Evolutionary conservation across 305 asterid genomes (phyloP).

Genomic region (Fraxinus platypoda): DNA sequence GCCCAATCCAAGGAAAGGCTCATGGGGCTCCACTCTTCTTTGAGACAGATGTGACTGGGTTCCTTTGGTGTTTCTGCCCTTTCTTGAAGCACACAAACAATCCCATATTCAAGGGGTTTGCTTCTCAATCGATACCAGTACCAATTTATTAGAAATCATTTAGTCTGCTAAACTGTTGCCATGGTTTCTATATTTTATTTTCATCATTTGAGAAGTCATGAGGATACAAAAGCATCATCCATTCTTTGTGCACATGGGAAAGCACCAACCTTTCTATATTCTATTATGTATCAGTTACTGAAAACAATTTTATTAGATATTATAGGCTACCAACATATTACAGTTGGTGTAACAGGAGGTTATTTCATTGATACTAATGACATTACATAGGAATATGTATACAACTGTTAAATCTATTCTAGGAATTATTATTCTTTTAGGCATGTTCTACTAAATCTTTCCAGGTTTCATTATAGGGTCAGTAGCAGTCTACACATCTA

Average conservation of each 20-base stretch:
- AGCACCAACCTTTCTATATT: neutral
- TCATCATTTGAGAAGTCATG: neutral
- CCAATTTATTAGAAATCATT: neutral
- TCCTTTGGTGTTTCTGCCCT: neutral
- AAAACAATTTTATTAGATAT: neutral
- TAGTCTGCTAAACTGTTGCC: neutral
- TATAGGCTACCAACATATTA: neutral
- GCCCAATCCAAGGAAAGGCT: neutral
- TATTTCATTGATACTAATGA: neutral
- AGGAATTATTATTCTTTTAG: neutral
- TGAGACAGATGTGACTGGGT: neutral
- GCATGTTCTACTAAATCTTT: neutral
- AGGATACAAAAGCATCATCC: neutral
- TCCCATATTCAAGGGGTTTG: neutral
- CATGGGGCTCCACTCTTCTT: neutral
- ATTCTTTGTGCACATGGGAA: neutral
- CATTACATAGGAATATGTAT: neutral
- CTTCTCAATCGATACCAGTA: neutral
- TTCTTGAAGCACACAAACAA: neutral
- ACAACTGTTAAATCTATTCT: neutral
- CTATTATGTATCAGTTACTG: neutral
- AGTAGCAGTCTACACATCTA: neutral
- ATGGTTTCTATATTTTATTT: neutral
- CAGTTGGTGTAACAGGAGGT: neutral
- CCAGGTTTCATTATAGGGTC: neutral